Conservation (phyloP, 768 basidiomycete genomes). For the Mycena amicta region DNA sequence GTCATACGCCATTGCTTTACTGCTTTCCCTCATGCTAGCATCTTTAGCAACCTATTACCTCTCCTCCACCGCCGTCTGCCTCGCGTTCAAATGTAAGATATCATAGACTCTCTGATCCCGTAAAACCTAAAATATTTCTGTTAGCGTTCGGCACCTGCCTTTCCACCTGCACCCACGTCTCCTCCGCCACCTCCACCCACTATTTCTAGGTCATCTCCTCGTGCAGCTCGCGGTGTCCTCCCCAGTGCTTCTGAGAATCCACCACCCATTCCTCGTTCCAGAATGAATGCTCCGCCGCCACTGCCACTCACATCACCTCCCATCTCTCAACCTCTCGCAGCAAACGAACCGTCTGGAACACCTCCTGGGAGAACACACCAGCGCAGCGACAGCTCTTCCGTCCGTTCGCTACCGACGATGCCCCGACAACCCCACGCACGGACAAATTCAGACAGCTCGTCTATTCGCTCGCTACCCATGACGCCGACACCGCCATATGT, state of each 20-base stretch:
- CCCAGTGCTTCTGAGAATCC: too few species aligned
- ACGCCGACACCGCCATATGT: conserved; percentile 17
- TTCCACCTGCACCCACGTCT: conserved; percentile 32
- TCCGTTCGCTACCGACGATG: neutral
- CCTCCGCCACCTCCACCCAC: conserved; percentile 31
- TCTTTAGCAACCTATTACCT: neutral
- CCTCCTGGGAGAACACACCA: neutral
- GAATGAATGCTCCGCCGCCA: neutral
- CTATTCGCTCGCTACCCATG: conserved; percentile 16
- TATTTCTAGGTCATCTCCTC: conserved; percentile 7
- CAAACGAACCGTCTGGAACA: neutral
- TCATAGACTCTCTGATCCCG: too few species aligned
- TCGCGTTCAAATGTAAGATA: neutral
- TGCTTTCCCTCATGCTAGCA: neutral
- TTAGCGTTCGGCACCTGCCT: conserved; percentile 6
- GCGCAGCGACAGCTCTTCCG: neutral
- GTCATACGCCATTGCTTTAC: neutral
- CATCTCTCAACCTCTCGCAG: neutral
- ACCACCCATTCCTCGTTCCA: too few species aligned
- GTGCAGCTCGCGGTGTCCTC: conserved; percentile 1
- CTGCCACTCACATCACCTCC: conserved; percentile 2
- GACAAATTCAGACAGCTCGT: conserved; percentile 4
- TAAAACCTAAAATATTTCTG: too few species aligned
- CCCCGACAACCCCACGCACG: neutral
- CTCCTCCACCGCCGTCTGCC: neutral